Percentiles rank a stretch among this genome's conserved stretches.
phyloP scores from a whole-genome alignment of 352 stramenopile genomes.

The Elongisporangium senticosum region DNA sequence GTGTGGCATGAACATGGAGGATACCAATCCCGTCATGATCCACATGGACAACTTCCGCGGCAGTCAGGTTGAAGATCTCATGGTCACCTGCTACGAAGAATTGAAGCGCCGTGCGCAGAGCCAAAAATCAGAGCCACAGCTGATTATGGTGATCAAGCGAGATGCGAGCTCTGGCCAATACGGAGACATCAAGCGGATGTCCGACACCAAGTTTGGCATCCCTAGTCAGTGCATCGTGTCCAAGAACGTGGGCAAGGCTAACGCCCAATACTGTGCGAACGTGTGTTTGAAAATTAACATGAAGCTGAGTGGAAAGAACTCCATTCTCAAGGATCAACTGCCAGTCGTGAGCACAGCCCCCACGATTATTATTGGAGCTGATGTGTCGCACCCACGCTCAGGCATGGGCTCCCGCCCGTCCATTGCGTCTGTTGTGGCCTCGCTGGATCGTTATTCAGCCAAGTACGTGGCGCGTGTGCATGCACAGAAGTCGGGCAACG shows the following conservation, averaged over 20 bases:
- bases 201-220: conserved; percentile 61
- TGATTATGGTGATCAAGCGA: conserved; percentile 60
- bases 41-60: conserved; percentile 30
- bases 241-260: conserved; percentile 31
- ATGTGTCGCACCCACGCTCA: conserved; percentile 65
- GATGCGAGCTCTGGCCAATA: conserved; percentile 42
- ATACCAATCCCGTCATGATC: conserved; percentile 33
- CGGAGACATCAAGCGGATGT: conserved; percentile 66
- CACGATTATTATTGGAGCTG: conserved; percentile 80
- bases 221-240: conserved; percentile 66
- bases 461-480: conserved; percentile 60
- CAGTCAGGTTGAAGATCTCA: conserved; percentile 47
- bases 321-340: conserved; percentile 35
- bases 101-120: conserved; percentile 22
- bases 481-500: conserved; percentile 40
- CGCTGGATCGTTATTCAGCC: conserved; percentile 55
- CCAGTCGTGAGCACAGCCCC: conserved; percentile 30
- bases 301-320: conserved; percentile 73
- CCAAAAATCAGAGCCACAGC: conserved; percentile 19
- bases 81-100: conserved; percentile 48
- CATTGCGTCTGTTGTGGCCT: conserved; percentile 78
- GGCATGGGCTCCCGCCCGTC: conserved; percentile 50
- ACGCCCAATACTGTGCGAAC: conserved; percentile 59
- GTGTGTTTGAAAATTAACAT: conserved; percentile 73
- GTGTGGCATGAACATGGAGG: conserved; percentile 32